phyloP scores from a whole-genome alignment of 345 rosid species.

The Hibiscus syriacus region DNA sequence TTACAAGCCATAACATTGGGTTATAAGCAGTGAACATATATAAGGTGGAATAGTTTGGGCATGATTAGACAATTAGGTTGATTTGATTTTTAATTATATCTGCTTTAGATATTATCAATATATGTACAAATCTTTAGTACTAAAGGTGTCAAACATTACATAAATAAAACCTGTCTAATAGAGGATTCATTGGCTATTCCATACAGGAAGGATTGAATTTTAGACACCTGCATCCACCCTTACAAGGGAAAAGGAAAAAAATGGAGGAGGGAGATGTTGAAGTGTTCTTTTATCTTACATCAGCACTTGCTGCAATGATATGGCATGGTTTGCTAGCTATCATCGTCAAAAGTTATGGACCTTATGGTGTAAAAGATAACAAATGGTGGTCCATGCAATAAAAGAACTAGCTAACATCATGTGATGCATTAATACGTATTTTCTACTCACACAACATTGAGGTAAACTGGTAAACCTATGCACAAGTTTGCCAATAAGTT shows the following conservation, averaged over 20 bases:
- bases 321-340: too few relatives aligned
- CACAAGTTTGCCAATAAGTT: constrained; percentile 1
- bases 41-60: neutral
- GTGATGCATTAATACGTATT: neutral
- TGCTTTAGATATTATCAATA: neutral
- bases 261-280: too few relatives aligned
- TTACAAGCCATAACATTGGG: too few relatives aligned
- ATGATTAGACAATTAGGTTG: neutral
- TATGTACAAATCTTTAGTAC: too few relatives aligned
- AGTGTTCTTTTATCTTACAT: too few relatives aligned
- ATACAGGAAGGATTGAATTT: too few relatives aligned
- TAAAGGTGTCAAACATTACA: too few relatives aligned
- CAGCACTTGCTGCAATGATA: too few relatives aligned
- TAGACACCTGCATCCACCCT: too few relatives aligned
- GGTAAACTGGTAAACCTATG: neutral
- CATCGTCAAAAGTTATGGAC: neutral
- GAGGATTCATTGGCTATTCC: neutral
- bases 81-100: too few relatives aligned
- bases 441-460: neutral
- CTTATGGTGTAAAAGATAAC: neutral
- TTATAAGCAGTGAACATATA: neutral
- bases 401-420: neutral
- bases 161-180: neutral
- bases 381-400: neutral
- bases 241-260: too few relatives aligned